Evolutionary conservation across 208 protist species (phyloP).

Genomic region (Trypanosoma boissoni): DNA sequence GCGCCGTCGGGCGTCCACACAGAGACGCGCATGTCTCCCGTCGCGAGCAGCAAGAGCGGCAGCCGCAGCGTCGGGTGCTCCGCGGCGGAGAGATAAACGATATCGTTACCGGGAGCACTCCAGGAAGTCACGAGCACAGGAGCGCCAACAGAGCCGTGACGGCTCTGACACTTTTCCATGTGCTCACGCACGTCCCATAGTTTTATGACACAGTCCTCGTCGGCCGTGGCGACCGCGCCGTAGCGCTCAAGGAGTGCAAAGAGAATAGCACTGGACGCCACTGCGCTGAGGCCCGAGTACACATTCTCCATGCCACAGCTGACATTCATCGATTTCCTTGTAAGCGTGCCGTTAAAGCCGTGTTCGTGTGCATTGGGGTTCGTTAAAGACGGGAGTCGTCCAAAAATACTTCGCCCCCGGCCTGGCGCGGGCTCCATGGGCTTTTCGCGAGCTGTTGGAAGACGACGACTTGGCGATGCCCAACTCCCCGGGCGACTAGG

Average conservation of each 20-base stretch:
- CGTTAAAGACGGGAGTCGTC: too few relatives aligned
- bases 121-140: constrained; percentile 36
- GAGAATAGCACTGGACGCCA: constrained; percentile 7
- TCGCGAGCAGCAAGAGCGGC: constrained; percentile 35
- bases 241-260: constrained; percentile 25
- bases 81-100: constrained; percentile 30
- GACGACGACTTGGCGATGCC: too few relatives aligned
- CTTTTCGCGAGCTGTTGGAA: too few relatives aligned
- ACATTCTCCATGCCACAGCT: too few relatives aligned
- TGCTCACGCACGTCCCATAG: constrained; percentile 35
- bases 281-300: not conserved
- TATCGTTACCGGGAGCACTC: constrained; percentile 24
- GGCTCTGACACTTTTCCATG: constrained; percentile 6
- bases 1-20: constrained; percentile 50
- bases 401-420: too few relatives aligned
- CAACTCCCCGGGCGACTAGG: not conserved
- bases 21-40: constrained; percentile 21
- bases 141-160: not conserved
- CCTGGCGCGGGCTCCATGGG: too few relatives aligned
- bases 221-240: constrained; percentile 28
- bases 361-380: too few relatives aligned
- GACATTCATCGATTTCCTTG: too few relatives aligned
- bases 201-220: constrained; percentile 28
- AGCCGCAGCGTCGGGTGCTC: constrained; percentile 24
- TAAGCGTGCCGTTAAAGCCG: too few relatives aligned